Evolutionary conservation across 345 rosid species (phyloP).

Genomic region (Punica granatum): DNA sequence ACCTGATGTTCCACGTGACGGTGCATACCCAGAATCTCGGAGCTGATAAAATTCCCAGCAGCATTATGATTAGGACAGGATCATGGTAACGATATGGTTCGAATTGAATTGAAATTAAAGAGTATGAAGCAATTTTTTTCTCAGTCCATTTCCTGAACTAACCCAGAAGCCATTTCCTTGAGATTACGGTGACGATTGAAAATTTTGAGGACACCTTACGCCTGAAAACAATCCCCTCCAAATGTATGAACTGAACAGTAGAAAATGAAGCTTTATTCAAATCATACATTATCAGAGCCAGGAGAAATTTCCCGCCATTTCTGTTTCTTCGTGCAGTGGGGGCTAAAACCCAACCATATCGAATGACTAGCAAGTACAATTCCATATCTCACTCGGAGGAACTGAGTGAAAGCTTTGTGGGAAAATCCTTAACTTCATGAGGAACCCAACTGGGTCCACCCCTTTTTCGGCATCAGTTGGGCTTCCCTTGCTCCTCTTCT

Average conservation of each 20-base stretch:
- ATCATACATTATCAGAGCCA: neutral
- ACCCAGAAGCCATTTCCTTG: constrained; percentile 86
- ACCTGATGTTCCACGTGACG: constrained; percentile 83
- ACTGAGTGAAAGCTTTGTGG: constrained; percentile 73
- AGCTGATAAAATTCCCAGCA: constrained; percentile 27
- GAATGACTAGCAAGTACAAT: neutral
- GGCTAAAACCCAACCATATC: neutral
- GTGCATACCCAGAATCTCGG: constrained; percentile 76
- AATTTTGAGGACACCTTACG: constrained; percentile 68
- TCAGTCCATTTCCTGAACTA: constrained; percentile 8
- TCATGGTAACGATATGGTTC: neutral
- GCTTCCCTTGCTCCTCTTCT: constrained; percentile 21
- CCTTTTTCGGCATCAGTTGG: constrained; percentile 35
- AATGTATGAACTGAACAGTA: neutral
- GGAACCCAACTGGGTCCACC: constrained; percentile 62
- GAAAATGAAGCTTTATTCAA: neutral
- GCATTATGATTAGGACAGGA: neutral
- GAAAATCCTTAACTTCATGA: constrained; percentile 57
- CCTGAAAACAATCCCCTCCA: constrained; percentile 30
- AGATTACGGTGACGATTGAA: constrained; percentile 57
- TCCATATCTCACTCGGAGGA: constrained; percentile 84
- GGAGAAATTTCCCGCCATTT: neutral
- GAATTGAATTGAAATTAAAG: constrained; percentile 1
- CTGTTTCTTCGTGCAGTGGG: neutral
- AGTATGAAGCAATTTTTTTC: constrained; percentile 1